These are phyloP conservation scores for Jasminum sambac DNA, from an alignment of 257 asterid species.

Conservation along the genomic window DNA sequence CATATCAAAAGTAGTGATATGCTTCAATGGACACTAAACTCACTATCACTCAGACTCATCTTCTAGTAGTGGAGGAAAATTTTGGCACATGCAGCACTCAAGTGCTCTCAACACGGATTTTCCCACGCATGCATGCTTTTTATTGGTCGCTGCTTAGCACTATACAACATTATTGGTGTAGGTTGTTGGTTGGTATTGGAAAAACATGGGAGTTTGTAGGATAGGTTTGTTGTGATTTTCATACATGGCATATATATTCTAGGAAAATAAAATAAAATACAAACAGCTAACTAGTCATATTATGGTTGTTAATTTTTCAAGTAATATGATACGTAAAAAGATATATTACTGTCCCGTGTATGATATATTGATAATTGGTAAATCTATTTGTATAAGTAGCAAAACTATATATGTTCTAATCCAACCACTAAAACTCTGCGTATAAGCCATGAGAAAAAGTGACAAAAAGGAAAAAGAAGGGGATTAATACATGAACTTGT, in stretches of 20 bases:
- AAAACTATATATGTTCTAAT: too few species aligned
- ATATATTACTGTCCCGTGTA: too few species aligned
- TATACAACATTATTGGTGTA: neutral
- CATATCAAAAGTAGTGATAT: neutral
- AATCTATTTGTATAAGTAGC: too few species aligned
- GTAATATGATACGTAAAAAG: too few species aligned
- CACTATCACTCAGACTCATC: neutral
- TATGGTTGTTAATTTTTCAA: too few species aligned
- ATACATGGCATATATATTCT: neutral
- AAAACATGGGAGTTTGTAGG: neutral
- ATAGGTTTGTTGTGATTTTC: neutral
- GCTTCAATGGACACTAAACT: neutral
- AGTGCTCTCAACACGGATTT: slow-evolving; percentile 25
- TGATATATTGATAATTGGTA: too few species aligned
- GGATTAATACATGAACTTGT: too few species aligned
- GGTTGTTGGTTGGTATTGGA: neutral
- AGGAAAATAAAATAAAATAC: neutral
- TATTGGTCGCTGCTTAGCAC: neutral
- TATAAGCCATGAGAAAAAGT: too few species aligned
- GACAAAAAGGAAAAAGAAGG: too few species aligned
- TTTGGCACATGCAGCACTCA: neutral
- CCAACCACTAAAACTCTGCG: too few species aligned
- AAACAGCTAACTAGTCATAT: too few species aligned
- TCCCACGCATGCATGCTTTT: slow-evolving; percentile 6
- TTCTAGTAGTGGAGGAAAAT: neutral